Evolutionary conservation across 2,329 filamentous ascomycete species (phyloP), one percentile per base, ranked within the genome.

Genomic region (Phialophora tarda): DNA sequence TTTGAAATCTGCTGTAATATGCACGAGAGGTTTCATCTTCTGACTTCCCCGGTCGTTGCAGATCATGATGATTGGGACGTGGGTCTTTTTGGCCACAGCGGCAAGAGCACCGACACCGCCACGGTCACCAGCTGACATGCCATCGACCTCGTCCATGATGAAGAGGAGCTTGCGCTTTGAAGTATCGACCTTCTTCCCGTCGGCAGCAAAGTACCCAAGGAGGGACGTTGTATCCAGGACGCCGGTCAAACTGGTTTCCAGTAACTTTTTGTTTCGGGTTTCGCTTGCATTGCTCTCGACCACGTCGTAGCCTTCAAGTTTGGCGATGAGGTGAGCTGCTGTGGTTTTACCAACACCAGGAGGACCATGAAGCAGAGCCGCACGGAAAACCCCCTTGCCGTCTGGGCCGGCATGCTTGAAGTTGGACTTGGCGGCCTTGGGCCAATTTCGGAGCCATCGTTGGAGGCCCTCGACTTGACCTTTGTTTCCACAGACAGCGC

Each of bases 81-180:
- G 89, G 0, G 93, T 95, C 83, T 96, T 97, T 81, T 91, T 97
- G 84, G 94, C 97, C 62, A 97, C 90, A 65, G 95, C 92, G 64
- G 95, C 94, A 64, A 99, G 84, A 32, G 95, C 95, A 59, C 93
- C 95, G 56, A 99, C 95, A 77, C 95, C 95, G 71, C 95, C 95
- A 68, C 95, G 89, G 76, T 99, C 95, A 75, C 95, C 95, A 41
- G 92, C 93, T 68, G 94, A 98, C 95, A 99, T 98, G 60, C 95
- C 95, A 74, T 99, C 95, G 4, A 99, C 95, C 79, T 99, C 95
- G 73, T 99, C 95, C 95, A 99, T 98, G 79, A 99, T 92, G 57
- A 99, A 82, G 5, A 97, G 92, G 38, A 98, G 88, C 73, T 97
- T 97, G 82, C 96, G 96, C 82, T 95, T 98, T 17, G 84, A 84